Base-by-base conservation (phyloP, 306 rosid genomes). In the Ormosia semicastrata region DNA sequence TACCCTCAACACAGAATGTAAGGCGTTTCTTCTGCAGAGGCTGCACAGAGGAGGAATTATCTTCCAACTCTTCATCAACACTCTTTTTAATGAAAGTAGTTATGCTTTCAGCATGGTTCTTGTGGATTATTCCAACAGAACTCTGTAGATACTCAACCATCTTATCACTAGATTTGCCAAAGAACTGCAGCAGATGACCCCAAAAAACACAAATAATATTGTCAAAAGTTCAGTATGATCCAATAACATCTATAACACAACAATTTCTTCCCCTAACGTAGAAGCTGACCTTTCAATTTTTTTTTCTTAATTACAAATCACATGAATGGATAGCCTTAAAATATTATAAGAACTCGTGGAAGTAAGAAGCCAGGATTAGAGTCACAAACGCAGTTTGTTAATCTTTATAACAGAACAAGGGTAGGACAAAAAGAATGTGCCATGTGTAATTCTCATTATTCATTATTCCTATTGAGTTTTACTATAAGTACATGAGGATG, bases 1-100 rank as follows among this genome's bases (percentile, higher is more conserved):
- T 95, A 75, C 99, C 99, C 89, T 95, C 97, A 2, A 95, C 99
- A 75, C 99, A 95, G 78, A 93, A 92, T 9, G 99, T 95, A 41
- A 95, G 54, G 18, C 93, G 87, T 80, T 92, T 93, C 84, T 92
- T 95, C 79, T 80, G 94, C 49, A 58, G 47, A 3, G 58, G 30
- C 84, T 77, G 88, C 56, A 40, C 44, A 0, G 85, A 79, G 78
- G 76, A 76, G 32, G 92, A 83, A 80, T 59, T 83, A n/a, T 86
- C 96, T 65, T 93, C 97, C 83, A 85, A 54, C 81, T 95, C 99
- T 82, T 93, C 92, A 79, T 95, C 98, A 6, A 95, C 98, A 60
- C 91, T 93, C 79, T 90, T 94, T 70, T 92, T 95, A 30, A 95
- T 93, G 80, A 88, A 95, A 49, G 90, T 89, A 37, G 99, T 93